Percentiles rank a stretch among this genome's conserved stretches.
Evolutionary conservation across 1,284 basidiomycete genomes (phyloP).

Genomic region (Phlebopus sp.): DNA sequence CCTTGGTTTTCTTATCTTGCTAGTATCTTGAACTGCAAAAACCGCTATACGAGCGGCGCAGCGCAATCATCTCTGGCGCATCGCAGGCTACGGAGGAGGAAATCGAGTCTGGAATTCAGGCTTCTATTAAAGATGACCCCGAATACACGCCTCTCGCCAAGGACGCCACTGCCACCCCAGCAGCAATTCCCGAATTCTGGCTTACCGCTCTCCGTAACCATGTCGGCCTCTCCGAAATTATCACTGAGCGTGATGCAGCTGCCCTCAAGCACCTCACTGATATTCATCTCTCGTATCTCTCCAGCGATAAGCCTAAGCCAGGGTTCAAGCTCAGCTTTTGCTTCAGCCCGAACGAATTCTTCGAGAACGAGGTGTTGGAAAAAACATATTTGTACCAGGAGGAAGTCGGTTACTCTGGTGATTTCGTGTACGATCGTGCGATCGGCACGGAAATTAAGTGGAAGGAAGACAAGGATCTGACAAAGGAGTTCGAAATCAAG

Average conservation of each 20-base stretch:
- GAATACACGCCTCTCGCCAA: conserved; percentile 58
- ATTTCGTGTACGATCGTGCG: conserved; percentile 94
- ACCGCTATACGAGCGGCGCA: conserved; percentile 87
- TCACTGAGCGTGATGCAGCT: conserved; percentile 89
- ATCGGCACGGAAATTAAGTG: conserved; percentile 90
- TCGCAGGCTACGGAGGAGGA: conserved; percentile 79
- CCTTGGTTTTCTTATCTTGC: conserved; percentile 2
- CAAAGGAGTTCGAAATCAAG: conserved; percentile 97
- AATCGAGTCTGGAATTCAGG: conserved; percentile 75
- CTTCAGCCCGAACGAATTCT: conserved; percentile 85
- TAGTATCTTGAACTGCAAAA: conserved; percentile 85
- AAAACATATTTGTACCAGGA: conserved; percentile 97
- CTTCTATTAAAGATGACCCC: conserved; percentile 67
- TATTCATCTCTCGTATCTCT: conserved; percentile 68
- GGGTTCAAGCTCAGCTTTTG: conserved; percentile 91
- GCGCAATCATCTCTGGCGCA: conserved; percentile 80
- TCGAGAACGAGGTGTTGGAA: conserved; percentile 79
- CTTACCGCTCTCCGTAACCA: conserved; percentile 95
- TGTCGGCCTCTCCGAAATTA: conserved; percentile 80
- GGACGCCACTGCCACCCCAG: conserved; percentile 37
- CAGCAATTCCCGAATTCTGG: conserved; percentile 92
- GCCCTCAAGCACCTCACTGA: conserved; percentile 70
- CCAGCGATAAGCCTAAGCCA: conserved; percentile 57
- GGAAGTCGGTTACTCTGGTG: conserved; percentile 90
- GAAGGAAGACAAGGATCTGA: conserved; percentile 98